These are phyloP conservation scores for Stentor coeruleus DNA, from an alignment of 73 alveolate genomes.

Conservation along the genomic window DNA sequence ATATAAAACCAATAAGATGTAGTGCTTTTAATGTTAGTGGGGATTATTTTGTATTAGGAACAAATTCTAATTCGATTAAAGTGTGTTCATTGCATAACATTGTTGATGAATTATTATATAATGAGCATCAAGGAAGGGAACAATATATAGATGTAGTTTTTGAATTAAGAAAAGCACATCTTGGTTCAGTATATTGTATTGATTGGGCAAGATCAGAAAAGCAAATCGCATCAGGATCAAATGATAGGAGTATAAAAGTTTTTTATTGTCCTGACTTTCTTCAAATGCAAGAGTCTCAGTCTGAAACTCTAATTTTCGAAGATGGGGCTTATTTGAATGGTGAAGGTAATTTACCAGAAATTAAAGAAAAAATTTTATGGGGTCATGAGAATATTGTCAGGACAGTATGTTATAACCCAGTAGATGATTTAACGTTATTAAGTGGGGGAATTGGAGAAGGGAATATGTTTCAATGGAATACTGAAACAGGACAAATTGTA, in stretches of 20 bases:
- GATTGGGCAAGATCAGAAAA: constrained; percentile 91
- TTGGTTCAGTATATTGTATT: constrained; percentile 89
- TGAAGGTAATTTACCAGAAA: constrained; percentile 54
- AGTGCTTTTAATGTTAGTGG: constrained; percentile 89
- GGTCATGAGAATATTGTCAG: constrained; percentile 96
- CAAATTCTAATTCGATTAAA: constrained; percentile 87
- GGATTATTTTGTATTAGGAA: constrained; percentile 89
- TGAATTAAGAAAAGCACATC: constrained; percentile 87
- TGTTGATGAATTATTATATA: constrained; percentile 45
- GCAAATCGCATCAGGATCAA: constrained; percentile 91
- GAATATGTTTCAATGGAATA: constrained; percentile 83
- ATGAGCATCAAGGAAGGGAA: constrained; percentile 35
- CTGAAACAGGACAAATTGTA: constrained; percentile 78
- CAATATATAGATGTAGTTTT: constrained; percentile 34
- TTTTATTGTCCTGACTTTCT: constrained; percentile 69
- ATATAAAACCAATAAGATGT: constrained; percentile 89
- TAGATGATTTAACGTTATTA: constrained; percentile 68
- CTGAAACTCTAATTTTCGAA: constrained; percentile 34
- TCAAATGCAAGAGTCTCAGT: constrained; percentile 45
- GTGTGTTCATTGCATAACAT: constrained; percentile 76
- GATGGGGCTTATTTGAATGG: not conserved
- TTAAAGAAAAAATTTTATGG: constrained; percentile 56
- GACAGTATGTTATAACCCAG: constrained; percentile 91
- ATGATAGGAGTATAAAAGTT: constrained; percentile 71
- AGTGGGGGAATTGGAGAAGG: constrained; percentile 71